Evolutionary conservation across 2,329 filamentous ascomycete species (phyloP), one percentile per base, ranked within the genome.

Genomic region (Lasiodiplodia sp.): DNA sequence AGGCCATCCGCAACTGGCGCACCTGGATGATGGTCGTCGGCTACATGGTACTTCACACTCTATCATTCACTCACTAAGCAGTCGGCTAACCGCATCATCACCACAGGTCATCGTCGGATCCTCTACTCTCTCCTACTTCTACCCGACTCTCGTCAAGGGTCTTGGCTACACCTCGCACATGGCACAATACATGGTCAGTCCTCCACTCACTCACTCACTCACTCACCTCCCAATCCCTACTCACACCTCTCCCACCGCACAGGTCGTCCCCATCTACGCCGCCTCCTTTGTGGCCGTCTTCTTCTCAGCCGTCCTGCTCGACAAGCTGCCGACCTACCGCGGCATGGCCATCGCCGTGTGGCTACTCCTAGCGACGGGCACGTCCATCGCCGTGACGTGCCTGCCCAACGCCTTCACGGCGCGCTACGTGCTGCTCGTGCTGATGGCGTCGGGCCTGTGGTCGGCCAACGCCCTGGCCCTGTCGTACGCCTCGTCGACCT

Each of bases 391-490:
- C 65, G 78, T 82, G 14, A 81, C 80, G 70, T 72, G 72, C 7
- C 75, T 87, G 3, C 86, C 86, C 74, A 76, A 85, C 73, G 85
- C 83, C 55, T 34, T 38, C 75, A 84, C 79, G 0, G 86, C 84
- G 0, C 80, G 86, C 5, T 88, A 88, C 70, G 84, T 80, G 0
- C 78, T 88, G 1, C 80, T 88, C 0, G 84, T 87, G 2, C 78
- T 88, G 67, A 86, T 87, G 84, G 85, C 85, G 0, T 82, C 84
- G 1, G 86, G 85, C 0, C 78, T 88, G 0, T 87, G 85, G 86
- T 79, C 83, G 0, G 82, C 83, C 1, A 87, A 88, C 72, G 85
- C 82, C 0, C 79, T 85, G 2, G 79, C 83, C 0, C 78, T 88
- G 21, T 82, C 84, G 0, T 88, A 84, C 68, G 84, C 84, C 0